Evolutionary conservation across 2,329 filamentous ascomycete genomes (phyloP).

Genomic region (Botrytis porri): DNA sequence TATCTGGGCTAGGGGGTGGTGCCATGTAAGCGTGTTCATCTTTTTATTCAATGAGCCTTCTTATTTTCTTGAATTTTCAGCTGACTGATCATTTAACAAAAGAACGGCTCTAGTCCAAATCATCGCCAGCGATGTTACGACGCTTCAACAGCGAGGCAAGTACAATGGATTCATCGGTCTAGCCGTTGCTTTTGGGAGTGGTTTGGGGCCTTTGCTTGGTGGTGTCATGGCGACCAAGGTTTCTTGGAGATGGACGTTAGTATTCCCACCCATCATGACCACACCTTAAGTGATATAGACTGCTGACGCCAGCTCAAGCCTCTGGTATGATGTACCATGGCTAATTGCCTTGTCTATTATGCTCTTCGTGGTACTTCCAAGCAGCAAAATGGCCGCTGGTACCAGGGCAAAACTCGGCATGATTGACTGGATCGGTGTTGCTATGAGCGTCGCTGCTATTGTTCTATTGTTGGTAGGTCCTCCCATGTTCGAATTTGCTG

Average conservation of each 20-base stretch:
- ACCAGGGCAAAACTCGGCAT: slow-evolving; percentile 26
- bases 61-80: not conserved
- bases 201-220: slow-evolving; percentile 35
- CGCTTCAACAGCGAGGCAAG: slow-evolving; percentile 28
- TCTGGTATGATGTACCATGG: slow-evolving; percentile 29
- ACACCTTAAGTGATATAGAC: not conserved
- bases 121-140: slow-evolving; percentile 18
- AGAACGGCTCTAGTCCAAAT: slow-evolving; percentile 20
- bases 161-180: slow-evolving; percentile 39
- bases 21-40: slow-evolving; percentile 15
- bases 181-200: slow-evolving; percentile 31
- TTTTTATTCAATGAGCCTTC: not conserved
- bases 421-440: slow-evolving; percentile 32
- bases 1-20: slow-evolving; percentile 21
- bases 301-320: not conserved
- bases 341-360: slow-evolving; percentile 22
- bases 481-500: not conserved
- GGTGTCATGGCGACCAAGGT: slow-evolving; percentile 38
- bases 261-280: not conserved
- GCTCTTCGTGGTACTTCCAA: slow-evolving; percentile 26
- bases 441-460: slow-evolving; percentile 19
- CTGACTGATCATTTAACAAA: not conserved
- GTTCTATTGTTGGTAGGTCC: slow-evolving; percentile 17
- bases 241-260: slow-evolving; percentile 37
- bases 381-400: slow-evolving; percentile 21